These are phyloP conservation scores for Circinella minor DNA, from an alignment of 371 early-diverging fungal species.

Conservation along the genomic window DNA sequence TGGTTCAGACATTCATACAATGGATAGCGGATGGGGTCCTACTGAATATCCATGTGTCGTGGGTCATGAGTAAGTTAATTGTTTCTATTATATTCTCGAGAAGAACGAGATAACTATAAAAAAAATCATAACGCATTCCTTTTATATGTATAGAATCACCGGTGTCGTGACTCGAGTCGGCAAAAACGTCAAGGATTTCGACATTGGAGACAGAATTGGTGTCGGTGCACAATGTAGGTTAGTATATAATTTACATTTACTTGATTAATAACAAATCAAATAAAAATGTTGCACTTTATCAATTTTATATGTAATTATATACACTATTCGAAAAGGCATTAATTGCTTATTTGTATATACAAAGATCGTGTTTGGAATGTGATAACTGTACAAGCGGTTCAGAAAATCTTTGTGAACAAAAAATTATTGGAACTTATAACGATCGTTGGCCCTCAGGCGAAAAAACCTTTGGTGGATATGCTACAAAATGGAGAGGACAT, in stretches of 20 bases:
- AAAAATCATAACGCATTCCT: not conserved
- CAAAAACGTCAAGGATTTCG: constrained; percentile 48
- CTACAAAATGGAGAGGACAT: constrained; percentile 64
- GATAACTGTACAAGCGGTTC: constrained; percentile 29
- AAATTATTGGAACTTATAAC: constrained; percentile 34
- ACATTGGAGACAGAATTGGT: constrained; percentile 75
- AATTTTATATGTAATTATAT: too few species aligned
- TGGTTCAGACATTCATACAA: constrained; percentile 56
- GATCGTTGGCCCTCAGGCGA: constrained; percentile 57
- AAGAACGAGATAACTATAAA: not conserved
- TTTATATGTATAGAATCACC: constrained; percentile 34
- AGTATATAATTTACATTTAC: too few species aligned
- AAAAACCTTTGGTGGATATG: constrained; percentile 70
- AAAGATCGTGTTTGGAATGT: constrained; percentile 40
- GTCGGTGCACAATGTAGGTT: constrained; percentile 64
- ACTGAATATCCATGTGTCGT: constrained; percentile 64
- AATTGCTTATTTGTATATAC: too few species aligned
- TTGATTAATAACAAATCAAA: too few species aligned
- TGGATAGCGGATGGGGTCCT: constrained; percentile 72
- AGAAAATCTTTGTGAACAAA: constrained; percentile 28
- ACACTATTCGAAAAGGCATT: too few species aligned
- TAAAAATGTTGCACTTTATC: too few species aligned
- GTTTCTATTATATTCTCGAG: not conserved
- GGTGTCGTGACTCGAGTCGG: constrained; percentile 67
- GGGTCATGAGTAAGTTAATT: constrained; percentile 48